A percentile compares a stretch with the other conserved stretches of the same genome.
These are phyloP conservation scores for Penicillium odoratum DNA, from an alignment of 495 filamentous ascomycete species.

Conservation along the genomic window DNA sequence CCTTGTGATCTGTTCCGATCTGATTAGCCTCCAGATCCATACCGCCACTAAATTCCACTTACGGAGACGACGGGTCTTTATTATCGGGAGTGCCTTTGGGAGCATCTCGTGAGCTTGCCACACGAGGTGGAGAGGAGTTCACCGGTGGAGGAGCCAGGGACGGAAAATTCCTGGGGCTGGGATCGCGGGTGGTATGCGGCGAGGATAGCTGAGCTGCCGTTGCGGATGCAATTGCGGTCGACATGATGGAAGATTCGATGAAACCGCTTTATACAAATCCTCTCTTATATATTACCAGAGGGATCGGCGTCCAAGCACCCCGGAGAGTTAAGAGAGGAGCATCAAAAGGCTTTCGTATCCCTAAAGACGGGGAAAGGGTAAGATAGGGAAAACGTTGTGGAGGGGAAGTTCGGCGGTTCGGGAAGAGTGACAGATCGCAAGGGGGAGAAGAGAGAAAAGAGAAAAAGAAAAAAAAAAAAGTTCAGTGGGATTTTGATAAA, in stretches of 20 bases:
- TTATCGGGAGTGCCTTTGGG: constrained; percentile 48
- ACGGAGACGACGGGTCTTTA: constrained; percentile 56
- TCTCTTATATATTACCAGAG: not conserved
- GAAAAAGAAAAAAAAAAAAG: constrained; percentile 10
- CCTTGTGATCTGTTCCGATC: constrained; percentile 34
- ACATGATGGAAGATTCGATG: constrained; percentile 34
- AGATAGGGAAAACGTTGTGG: constrained; percentile 2
- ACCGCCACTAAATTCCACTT: constrained; percentile 31
- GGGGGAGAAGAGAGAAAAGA: constrained; percentile 13
- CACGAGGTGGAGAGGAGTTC: constrained; percentile 39
- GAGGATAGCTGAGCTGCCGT: constrained; percentile 47
- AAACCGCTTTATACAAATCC: not conserved
- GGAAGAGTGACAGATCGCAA: constrained; percentile 29
- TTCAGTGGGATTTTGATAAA: constrained; percentile 14
- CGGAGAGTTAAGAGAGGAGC: constrained; percentile 15
- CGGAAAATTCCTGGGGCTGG: constrained; percentile 50
- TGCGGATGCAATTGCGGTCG: constrained; percentile 53
- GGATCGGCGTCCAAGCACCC: constrained; percentile 11
- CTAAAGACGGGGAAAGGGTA: not conserved
- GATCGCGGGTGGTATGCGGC: constrained; percentile 47
- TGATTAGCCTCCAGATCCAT: not conserved
- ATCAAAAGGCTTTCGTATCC: constrained; percentile 4
- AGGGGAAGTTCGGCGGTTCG: constrained; percentile 27
- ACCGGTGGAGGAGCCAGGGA: constrained; percentile 41
- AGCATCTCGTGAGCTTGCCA: constrained; percentile 41